phyloP scores from a whole-genome alignment of 78 protist species.

The Dictyostelium purpureum region DNA sequence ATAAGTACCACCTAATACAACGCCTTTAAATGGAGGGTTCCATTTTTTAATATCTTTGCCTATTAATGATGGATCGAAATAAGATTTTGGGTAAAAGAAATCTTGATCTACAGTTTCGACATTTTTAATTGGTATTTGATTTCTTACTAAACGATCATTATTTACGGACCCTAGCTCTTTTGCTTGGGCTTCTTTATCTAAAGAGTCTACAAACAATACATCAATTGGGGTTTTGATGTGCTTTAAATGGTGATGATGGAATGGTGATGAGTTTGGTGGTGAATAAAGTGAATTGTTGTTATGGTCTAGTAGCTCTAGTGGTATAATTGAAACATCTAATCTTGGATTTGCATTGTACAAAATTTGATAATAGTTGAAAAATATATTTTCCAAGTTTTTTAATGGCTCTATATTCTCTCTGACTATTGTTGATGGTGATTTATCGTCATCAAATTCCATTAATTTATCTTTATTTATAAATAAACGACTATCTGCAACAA shows the following conservation, averaged over 20 bases:
- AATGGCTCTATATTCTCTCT: background rate
- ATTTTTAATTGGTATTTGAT: background rate
- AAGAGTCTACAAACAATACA: constrained; percentile 8
- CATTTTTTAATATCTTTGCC: background rate
- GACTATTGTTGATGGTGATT: background rate
- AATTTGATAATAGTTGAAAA: constrained; percentile 43
- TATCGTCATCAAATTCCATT: background rate
- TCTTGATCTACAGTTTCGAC: background rate
- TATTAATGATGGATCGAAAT: background rate
- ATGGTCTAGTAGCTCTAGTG: background rate
- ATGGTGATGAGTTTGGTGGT: too few species aligned
- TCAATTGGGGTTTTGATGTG: background rate
- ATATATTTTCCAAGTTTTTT: constrained; percentile 16
- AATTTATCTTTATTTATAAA: background rate
- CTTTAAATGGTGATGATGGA: background rate
- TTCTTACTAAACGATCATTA: background rate
- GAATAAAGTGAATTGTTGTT: too few species aligned
- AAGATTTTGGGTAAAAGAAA: background rate
- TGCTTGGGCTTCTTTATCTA: background rate
- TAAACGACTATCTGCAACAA: background rate
- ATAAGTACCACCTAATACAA: constrained; percentile 66
- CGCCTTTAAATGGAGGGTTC: constrained; percentile 51
- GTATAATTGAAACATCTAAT: constrained; percentile 46
- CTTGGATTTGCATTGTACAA: constrained; percentile 16
- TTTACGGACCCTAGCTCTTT: background rate